These are phyloP conservation scores for Fonsecaea nubica DNA, from an alignment of 2,329 filamentous ascomycete genomes.

Conservation along the genomic window DNA sequence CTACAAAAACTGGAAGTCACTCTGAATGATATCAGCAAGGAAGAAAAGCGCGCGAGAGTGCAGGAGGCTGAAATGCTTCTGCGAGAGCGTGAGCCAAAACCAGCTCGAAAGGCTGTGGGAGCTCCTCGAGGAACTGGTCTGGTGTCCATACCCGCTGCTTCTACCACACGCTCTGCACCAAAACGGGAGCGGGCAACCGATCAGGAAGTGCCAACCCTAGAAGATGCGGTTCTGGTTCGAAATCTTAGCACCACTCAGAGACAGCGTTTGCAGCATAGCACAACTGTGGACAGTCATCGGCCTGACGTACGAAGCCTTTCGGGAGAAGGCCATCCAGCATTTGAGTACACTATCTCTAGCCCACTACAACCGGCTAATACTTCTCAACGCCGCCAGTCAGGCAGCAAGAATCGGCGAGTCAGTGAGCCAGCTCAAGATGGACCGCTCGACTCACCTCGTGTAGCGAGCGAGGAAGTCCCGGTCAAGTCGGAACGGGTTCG, in stretches of 20 bases:
- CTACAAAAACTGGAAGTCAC: conserved; percentile 92
- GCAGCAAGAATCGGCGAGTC: conserved; percentile 26
- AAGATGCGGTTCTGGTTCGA: conserved; percentile 44
- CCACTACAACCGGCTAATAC: conserved; percentile 14
- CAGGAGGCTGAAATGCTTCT: conserved; percentile 79
- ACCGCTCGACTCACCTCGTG: background rate
- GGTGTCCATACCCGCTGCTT: conserved; percentile 5
- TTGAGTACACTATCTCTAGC: conserved; percentile 39
- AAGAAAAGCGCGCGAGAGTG: conserved; percentile 86
- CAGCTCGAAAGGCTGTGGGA: background rate
- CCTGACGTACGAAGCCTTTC: conserved; percentile 37
- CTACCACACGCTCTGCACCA: conserved; percentile 14
- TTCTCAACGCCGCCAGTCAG: conserved; percentile 22
- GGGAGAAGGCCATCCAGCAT: conserved; percentile 36
- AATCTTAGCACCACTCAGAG: conserved; percentile 47
- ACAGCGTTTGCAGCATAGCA: conserved; percentile 46
- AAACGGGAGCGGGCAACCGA: conserved; percentile 21
- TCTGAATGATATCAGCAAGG: conserved; percentile 90
- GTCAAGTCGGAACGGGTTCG: background rate
- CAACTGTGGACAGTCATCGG: conserved; percentile 42
- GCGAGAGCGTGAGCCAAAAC: conserved; percentile 59
- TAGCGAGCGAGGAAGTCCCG: background rate
- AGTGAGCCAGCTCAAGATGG: conserved; percentile 6
- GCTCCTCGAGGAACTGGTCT: conserved; percentile 17
- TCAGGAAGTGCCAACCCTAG: conserved; percentile 29